These are phyloP conservation scores for Haplographium delicatum DNA, from an alignment of 495 filamentous ascomycete genomes.

Conservation along the genomic window DNA sequence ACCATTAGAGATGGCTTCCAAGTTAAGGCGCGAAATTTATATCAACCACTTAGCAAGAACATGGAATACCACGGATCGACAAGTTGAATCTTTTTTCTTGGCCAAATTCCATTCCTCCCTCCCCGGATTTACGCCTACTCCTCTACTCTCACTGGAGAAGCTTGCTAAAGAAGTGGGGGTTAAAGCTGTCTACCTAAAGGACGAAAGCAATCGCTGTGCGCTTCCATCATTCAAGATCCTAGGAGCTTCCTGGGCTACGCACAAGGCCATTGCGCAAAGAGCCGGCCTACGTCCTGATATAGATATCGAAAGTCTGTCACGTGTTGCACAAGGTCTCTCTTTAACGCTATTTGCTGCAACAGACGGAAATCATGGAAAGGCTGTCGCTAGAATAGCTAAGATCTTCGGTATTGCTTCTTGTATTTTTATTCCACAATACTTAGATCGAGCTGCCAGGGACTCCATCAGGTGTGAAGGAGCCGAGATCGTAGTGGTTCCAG, in stretches of 20 bases:
- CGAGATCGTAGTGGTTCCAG: slow-evolving; percentile 41
- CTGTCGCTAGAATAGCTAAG: slow-evolving; percentile 56
- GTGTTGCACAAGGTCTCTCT: slow-evolving; percentile 26
- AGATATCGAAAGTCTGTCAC: slow-evolving; percentile 34
- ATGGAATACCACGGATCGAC: no score
- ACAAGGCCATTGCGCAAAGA: slow-evolving; percentile 43
- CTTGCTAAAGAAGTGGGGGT: slow-evolving; percentile 51
- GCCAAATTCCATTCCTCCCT: slow-evolving; percentile 52
- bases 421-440: slow-evolving; percentile 51
- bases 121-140: slow-evolving; percentile 42
- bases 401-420: slow-evolving; percentile 41
- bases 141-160: slow-evolving; percentile 42
- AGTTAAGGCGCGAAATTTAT: no score
- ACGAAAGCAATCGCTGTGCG: slow-evolving; percentile 51
- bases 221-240: slow-evolving; percentile 72
- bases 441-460: slow-evolving; percentile 43
- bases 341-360: slow-evolving; percentile 49
- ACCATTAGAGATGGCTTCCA: no score
- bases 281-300: slow-evolving; percentile 21
- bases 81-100: no score
- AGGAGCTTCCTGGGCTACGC: slow-evolving; percentile 65
- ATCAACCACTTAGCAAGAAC: no score
- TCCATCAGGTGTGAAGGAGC: slow-evolving; percentile 55
- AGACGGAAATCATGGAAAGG: slow-evolving; percentile 67
- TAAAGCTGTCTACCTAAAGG: slow-evolving; percentile 49